Evolutionary conservation across 2,329 filamentous ascomycete genomes (phyloP).

Genomic region (Uncinocarpus reesii): DNA sequence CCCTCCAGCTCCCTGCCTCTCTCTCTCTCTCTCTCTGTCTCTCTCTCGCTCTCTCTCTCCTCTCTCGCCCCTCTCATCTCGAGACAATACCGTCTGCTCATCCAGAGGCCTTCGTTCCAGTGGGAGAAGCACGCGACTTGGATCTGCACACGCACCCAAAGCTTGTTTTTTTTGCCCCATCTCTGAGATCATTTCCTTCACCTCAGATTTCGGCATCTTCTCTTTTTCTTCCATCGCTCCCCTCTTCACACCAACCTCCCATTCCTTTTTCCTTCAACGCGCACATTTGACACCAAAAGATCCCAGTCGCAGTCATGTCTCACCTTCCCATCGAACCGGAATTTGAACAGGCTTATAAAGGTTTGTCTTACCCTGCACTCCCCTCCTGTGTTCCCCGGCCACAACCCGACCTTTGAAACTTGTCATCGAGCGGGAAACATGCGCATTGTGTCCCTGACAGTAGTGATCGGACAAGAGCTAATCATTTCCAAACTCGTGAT

Average conservation of each 20-base stretch:
- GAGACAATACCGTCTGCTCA: background rate
- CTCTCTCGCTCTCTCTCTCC: background rate
- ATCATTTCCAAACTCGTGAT: background rate
- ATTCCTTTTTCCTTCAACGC: background rate
- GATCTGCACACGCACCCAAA: constrained; percentile 5
- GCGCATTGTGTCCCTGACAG: background rate
- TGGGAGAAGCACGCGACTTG: background rate
- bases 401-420: background rate
- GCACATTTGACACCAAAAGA: background rate
- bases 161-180: constrained; percentile 5
- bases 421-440: constrained; percentile 12
- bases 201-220: too few species aligned
- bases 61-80: constrained; percentile 14
- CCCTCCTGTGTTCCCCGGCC: background rate
- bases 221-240: background rate
- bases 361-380: constrained; percentile 41
- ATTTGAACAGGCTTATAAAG: constrained; percentile 97
- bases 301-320: constrained; percentile 50
- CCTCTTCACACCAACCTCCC: background rate
- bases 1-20: constrained; percentile 1
- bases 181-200: constrained; percentile 5
- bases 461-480: constrained; percentile 15
- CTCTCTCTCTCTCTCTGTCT: constrained; percentile 15
- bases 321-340: constrained; percentile 83
- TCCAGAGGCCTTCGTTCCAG: background rate